Base-by-base conservation (phyloP, 2,329 filamentous ascomycete species). In the Orbilia quercus region DNA sequence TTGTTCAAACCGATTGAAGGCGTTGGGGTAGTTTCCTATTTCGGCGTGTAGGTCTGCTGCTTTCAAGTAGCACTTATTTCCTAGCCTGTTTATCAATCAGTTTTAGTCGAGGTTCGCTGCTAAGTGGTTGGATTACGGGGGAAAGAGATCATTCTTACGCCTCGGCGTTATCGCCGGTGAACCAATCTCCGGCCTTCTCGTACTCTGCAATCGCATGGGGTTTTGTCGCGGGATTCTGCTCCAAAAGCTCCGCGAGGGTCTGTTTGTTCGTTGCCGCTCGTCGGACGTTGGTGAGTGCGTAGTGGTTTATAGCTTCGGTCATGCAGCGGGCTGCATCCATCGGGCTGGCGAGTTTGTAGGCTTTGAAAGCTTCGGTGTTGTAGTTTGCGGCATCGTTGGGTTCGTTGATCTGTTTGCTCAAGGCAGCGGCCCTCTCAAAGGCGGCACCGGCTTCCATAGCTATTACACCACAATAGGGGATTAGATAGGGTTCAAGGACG, bases 61-160 rank as follows among this genome's bases (percentile, higher is more conserved):
- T 83, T 97, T 97, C 76, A 97, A 87, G 84, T 87, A 96, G 71
- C 95, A 87, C 82, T 97, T 97, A 84, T 96, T 98, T 75, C 93
- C 92, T 31, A 96, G 86, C 36, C 91, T 92, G 77, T 48, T 25
- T 40, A n/a, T n/a, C n/a, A n/a, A n/a, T n/a, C n/a, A n/a, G n/a
- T n/a, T n/a, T n/a, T n/a, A n/a, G n/a, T n/a, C n/a, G n/a, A n/a
- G n/a, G n/a, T n/a, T n/a, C n/a, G n/a, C n/a, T n/a, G n/a, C n/a
- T n/a, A n/a, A n/a, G n/a, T n/a, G n/a, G n/a, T n/a, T n/a, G n/a
- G n/a, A n/a, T n/a, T n/a, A n/a, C n/a, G n/a, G n/a, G n/a, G n/a
- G n/a, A n/a, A n/a, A n/a, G n/a, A n/a, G n/a, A n/a, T n/a, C n/a
- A n/a, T 40, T 85, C 88, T 80, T 85, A 92, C 88, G 91, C 91